These are phyloP conservation scores for Lipomyces chichibuensis DNA, from an alignment of 805 yeast genomes.

Conservation along the genomic window DNA sequence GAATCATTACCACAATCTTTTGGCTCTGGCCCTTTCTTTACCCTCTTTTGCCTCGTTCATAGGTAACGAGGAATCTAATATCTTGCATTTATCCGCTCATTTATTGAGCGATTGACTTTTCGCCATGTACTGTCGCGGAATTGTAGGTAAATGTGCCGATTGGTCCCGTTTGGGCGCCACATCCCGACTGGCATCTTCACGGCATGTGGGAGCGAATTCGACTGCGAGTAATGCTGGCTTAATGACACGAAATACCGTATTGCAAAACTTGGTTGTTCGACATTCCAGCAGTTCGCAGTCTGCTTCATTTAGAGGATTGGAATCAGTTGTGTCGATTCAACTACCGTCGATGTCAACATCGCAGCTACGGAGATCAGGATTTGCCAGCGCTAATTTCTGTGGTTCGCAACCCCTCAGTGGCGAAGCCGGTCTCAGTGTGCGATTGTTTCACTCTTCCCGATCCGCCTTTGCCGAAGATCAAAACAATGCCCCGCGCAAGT, in stretches of 20 bases:
- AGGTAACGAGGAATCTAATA: background rate
- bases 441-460: slow-evolving; percentile 22
- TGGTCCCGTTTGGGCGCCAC: background rate
- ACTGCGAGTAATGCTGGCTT: background rate
- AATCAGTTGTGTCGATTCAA: background rate
- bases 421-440: background rate
- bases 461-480: slow-evolving; percentile 20
- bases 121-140: background rate
- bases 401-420: background rate
- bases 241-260: background rate
- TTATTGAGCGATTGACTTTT: background rate
- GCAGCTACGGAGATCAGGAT: background rate
- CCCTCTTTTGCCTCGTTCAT: background rate
- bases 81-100: background rate
- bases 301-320: background rate
- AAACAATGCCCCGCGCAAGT: slow-evolving; percentile 45
- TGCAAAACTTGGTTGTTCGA: background rate
- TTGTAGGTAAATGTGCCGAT: background rate
- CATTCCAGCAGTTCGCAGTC: slow-evolving; percentile 2
- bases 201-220: background rate
- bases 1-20: background rate
- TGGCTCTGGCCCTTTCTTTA: background rate
- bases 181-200: background rate
- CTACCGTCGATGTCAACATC: background rate
- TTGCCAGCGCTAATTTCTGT: background rate